Percentiles rank a stretch among this genome's conserved stretches.
Evolutionary conservation across 805 yeast genomes (phyloP).

Genomic region (baker's yeast (Saccharomyces cerevisiae)): DNA sequence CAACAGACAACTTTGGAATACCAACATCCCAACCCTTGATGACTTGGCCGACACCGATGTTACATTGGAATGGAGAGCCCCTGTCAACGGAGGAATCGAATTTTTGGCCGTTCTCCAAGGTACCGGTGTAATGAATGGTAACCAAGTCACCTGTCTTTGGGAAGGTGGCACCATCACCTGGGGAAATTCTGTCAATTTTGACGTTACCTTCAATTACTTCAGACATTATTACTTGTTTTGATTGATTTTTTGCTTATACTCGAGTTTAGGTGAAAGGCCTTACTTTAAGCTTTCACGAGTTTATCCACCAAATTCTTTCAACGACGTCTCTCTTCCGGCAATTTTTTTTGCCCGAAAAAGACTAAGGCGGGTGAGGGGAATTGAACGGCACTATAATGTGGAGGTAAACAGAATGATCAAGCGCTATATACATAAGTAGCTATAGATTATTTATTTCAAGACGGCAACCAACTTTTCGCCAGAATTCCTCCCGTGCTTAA

Average conservation of each 20-base stretch:
- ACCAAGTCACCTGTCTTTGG: conserved; percentile 84
- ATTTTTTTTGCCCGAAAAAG: not conserved
- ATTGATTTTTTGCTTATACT: not conserved
- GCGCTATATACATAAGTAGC: not conserved
- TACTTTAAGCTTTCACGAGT: not conserved
- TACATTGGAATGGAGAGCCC: conserved; percentile 89
- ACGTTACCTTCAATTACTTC: conserved; percentile 35
- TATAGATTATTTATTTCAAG: conserved; percentile 3
- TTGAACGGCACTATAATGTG: not conserved
- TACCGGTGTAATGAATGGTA: conserved; percentile 93
- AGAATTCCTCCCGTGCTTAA: conserved; percentile 25
- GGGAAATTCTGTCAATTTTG: conserved; percentile 30
- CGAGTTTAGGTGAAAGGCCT: not conserved
- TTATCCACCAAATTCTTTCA: not conserved
- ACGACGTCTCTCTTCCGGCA: not conserved
- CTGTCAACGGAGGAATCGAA: conserved; percentile 94
- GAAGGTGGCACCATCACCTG: conserved; percentile 79
- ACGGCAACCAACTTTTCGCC: conserved; percentile 27
- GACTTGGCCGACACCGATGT: conserved; percentile 93
- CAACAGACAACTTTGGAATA: conserved; percentile 84
- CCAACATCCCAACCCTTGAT: conserved; percentile 96
- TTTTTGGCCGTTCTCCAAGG: conserved; percentile 89
- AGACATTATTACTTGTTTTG: conserved; percentile 18
- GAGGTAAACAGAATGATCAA: not conserved
- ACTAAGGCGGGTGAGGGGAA: not conserved